These are phyloP conservation scores for Elsinoe necatrix DNA, from an alignment of 2,329 filamentous ascomycete species.

Conservation along the genomic window DNA sequence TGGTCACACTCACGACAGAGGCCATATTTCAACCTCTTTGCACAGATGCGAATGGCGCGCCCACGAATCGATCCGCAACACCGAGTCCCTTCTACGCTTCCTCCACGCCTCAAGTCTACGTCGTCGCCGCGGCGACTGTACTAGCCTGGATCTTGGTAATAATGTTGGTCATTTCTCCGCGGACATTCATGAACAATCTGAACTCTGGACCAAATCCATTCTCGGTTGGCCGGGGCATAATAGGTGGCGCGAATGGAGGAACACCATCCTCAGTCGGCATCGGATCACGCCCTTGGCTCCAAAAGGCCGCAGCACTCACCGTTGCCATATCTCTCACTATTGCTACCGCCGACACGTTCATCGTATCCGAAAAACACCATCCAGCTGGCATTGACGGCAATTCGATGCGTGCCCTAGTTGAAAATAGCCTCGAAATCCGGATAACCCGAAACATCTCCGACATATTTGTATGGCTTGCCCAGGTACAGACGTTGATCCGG, in stretches of 20 bases:
- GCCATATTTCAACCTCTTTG: constrained; percentile 54
- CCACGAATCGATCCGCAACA: constrained; percentile 35
- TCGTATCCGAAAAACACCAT: constrained; percentile 76
- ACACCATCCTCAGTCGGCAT: constrained; percentile 64
- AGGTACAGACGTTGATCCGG: constrained; percentile 92
- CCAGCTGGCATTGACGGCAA: constrained; percentile 68
- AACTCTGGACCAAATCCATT: constrained; percentile 40
- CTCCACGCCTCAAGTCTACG: constrained; percentile 86
- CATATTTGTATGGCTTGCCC: constrained; percentile 93
- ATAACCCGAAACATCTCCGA: constrained; percentile 89
- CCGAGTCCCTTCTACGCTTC: constrained; percentile 79
- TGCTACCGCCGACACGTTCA: constrained; percentile 84
- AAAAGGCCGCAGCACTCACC: constrained; percentile 57
- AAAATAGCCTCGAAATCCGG: constrained; percentile 77
- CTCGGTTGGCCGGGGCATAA: constrained; percentile 69
- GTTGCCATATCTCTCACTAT: constrained; percentile 81
- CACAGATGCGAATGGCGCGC: constrained; percentile 31
- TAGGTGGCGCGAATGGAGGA: constrained; percentile 63
- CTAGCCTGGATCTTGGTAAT: constrained; percentile 87
- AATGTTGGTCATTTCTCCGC: constrained; percentile 89
- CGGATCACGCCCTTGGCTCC: constrained; percentile 86
- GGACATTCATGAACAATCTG: constrained; percentile 82
- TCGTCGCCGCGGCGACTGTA: constrained; percentile 82
- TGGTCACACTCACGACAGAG: constrained; percentile 51
- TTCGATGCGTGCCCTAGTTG: constrained; percentile 66